Base-by-base conservation (phyloP, 2,329 filamentous ascomycete species). In the Colletotrichum lentis region DNA sequence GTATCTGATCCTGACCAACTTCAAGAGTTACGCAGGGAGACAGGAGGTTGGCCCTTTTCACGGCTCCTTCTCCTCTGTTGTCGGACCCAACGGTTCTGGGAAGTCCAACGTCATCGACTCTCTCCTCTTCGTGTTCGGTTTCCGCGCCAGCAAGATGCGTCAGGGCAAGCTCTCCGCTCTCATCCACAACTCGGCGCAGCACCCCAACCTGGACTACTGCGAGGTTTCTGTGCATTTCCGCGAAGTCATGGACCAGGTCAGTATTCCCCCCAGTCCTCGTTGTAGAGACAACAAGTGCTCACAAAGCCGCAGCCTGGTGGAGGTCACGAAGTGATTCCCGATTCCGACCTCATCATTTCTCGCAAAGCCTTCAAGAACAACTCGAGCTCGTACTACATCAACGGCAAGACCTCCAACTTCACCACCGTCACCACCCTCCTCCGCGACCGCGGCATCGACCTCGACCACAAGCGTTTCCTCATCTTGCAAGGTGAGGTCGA, bases 51-150 rank as follows among this genome's bases (percentile, higher is more conserved):
- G 96, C 0, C 96, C 96, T 0, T 99, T 99, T 78, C 96, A 99
- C 77, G 87, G 93, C 1, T 99, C 96, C 0, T 99, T 99, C 80
- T 97, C 96, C 1, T 97, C 96, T 0, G 96, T 99, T 2, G 96
- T 99, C 11, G 96, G 96, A 0, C 96, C 96, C 57, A 99, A 99
- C 77, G 96, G 96, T 69, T 99, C 96, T 11, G 96, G 96, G 67
- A 99, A 99, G 78, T 98, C 96, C 24, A 99, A 99, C 74, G 96
- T 99, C 70, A 99, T 99, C 76, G 96, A 99, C 80, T 97, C 96
- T 2, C 83, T 99, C 35, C 87, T 99, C 0, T 99, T 99, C 75
- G 96, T 99, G n/a, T 99, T 99, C 76, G 96, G 96, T 62, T 99
- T 99, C 82, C 90, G 96, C 69, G 96, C 96, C 49, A 98, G 95